Base-by-base conservation (phyloP, 2,329 filamentous ascomycete genomes). In the Alternaria ventricosa region DNA sequence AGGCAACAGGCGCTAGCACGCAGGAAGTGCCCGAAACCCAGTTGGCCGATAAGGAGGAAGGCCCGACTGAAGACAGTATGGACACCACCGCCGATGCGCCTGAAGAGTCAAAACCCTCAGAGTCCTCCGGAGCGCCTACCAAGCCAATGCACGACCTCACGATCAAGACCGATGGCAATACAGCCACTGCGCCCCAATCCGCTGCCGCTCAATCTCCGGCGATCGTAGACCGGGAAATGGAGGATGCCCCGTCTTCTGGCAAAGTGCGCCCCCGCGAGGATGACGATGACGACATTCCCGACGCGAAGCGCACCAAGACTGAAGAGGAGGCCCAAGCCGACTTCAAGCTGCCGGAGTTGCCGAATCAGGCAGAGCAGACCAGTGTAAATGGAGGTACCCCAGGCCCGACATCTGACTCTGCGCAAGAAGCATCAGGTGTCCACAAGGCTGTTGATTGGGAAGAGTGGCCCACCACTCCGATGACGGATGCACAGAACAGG, bases 281-380 rank as follows among this genome's bases (percentile, higher is more conserved):
- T 27, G 93, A 97, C 67, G 82, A 83, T 15, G 83, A 84, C 1
- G 82, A 82, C 18, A 82, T 76, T n/a, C 83, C 93, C 67, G 90
- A 57, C 15, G 87, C 93, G 1, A 97, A 97, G 83, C 90, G 94
- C 25, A 88, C 92, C 41, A 95, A 90, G 81, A 91, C 92, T 0
- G 91, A 92, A 20, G 74, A 74, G 18, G 75, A 69, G 45, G 58
- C 70, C 70, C 65, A 74, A 44, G 57, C 58, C 6, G 81, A 82
- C 45, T 82, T 83, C 71, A 84, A 85, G 68, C 77, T 82, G 12
- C 81, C 83, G 1, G 78, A 82, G 9, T 64, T 82, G 11, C 81
- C 84, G 10, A 43, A 74, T 13, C 70, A 71, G 25, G 44, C 60
- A 7, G 74, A 75, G 36, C 69, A 81, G 13, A 78, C 76, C 75